phyloP scores from a whole-genome alignment of 345 rosid genomes.

The Kandelia obovata region DNA sequence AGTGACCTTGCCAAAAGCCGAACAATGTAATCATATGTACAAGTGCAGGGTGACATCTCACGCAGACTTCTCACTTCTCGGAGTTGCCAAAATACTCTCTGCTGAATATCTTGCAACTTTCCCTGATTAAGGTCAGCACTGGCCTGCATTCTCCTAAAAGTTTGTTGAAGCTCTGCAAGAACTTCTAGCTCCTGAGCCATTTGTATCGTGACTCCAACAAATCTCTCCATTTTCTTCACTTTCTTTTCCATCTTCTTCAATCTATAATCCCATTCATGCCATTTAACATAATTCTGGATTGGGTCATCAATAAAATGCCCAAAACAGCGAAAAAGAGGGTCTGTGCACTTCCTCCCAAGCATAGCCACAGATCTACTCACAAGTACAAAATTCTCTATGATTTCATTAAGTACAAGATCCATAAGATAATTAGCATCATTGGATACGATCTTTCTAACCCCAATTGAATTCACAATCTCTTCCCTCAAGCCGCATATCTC shows the following conservation, averaged over 20 bases:
- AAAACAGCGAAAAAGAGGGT: slow-evolving; percentile 41
- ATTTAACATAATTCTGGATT: slow-evolving; percentile 33
- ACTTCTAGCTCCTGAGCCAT: slow-evolving; percentile 58
- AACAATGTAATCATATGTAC: slow-evolving; percentile 53
- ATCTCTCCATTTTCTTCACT: slow-evolving; percentile 64
- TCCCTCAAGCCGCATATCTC: slow-evolving; percentile 43
- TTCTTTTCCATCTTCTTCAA: slow-evolving; percentile 65
- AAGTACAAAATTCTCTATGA: slow-evolving; percentile 43
- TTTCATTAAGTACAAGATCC: slow-evolving; percentile 58
- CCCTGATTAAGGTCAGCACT: slow-evolving; percentile 32
- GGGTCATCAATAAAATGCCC: slow-evolving; percentile 49
- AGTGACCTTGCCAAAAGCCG: slow-evolving; percentile 56
- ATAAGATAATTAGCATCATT: slow-evolving; percentile 43
- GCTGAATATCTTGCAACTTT: slow-evolving; percentile 50
- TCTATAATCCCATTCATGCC: slow-evolving; percentile 55
- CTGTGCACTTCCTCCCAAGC: slow-evolving; percentile 46
- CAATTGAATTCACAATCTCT: slow-evolving; percentile 42
- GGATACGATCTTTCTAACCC: slow-evolving; percentile 46
- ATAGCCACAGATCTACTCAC: slow-evolving; percentile 43
- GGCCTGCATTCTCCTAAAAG: slow-evolving; percentile 49
- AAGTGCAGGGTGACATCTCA: slow-evolving; percentile 55
- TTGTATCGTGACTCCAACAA: slow-evolving; percentile 41
- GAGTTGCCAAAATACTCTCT: slow-evolving; percentile 48
- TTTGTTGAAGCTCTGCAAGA: slow-evolving; percentile 62
- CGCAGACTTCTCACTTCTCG: slow-evolving; percentile 52